Base-by-base conservation (phyloP, 352 stramenopile genomes). In the Pythium aristosporum region DNA sequence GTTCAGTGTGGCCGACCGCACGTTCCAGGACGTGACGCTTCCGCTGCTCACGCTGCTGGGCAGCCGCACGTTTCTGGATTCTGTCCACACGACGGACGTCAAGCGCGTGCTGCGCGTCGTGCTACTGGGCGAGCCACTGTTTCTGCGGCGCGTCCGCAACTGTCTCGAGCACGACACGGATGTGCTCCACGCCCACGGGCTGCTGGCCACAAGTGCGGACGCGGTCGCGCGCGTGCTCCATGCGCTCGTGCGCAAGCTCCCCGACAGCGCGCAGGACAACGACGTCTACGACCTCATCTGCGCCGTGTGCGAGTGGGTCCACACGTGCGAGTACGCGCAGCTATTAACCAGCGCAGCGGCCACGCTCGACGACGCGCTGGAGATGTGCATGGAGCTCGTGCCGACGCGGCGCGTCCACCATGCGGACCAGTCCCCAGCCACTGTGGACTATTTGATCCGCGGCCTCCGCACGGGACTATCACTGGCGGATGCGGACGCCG, bases 11-110 rank as follows among this genome's bases (percentile, higher is more conserved):
- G 28, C 43, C 44, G n/a, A 25, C 13, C 43, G 56, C 43, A 63
- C 43, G 32, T 63, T 63, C 34, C 56, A 63, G 21, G 56, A 63
- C 30, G 47, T 63, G 10, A 44, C 44, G 34, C 57, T 85, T 34
- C 65, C 65, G 25, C 41, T 85, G 65, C 39, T 85, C 21, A 67
- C 74, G 42, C 46, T 80, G 39, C 34, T 85, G 13, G 73, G 65
- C 18, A 80, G 63, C 63, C 80, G 79, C 44, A 18, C 5, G 57
- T 85, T 85, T 54, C 67, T 69, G n/a, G 74, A 82, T 9, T 67
- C 79, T 20, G 65, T 77, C n/a, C 80, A 64, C 48, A 43, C 48
- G 57, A 52, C 37, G 20, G 57, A 64, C 57, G 48, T 64, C 47
- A 64, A 57, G 48, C 57, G 47, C 47, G 48, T 64, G 47, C 57